Evolutionary conservation across 129 eudicot species (phyloP).

Genomic region (Logfia minima): DNA sequence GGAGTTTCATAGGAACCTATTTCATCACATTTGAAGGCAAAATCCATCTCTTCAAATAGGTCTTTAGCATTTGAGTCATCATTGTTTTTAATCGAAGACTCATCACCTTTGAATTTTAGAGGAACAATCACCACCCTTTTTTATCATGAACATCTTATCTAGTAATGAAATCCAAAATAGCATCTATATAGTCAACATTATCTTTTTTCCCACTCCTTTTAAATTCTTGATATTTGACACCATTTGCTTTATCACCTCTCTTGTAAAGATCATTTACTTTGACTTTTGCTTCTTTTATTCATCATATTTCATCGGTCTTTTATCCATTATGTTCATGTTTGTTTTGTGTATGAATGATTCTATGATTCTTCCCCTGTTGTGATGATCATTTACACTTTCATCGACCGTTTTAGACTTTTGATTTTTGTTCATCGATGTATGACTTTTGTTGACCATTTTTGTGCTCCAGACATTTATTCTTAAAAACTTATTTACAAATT

Average conservation of each 20-base stretch:
- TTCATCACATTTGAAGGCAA: slow-evolving; percentile 26
- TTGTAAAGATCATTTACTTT: slow-evolving; percentile 8
- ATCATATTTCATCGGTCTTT: neutral
- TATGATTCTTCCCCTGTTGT: neutral
- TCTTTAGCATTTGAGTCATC: slow-evolving; percentile 26
- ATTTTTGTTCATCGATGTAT: no score
- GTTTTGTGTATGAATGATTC: neutral
- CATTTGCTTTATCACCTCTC: slow-evolving; percentile 13
- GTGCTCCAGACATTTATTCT: no score
- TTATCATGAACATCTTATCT: neutral
- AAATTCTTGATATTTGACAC: slow-evolving; percentile 5
- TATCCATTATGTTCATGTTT: neutral
- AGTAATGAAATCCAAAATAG: slow-evolving; percentile 27
- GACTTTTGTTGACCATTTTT: no score
- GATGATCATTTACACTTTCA: no score
- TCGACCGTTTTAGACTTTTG: no score
- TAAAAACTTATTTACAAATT: no score
- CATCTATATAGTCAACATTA: slow-evolving; percentile 10
- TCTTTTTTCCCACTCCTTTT: slow-evolving; percentile 3
- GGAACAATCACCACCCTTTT: slow-evolving; percentile 17
- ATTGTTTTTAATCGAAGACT: slow-evolving; percentile 14
- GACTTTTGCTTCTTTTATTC: neutral
- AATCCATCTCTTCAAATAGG: slow-evolving; percentile 35
- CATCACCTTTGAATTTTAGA: slow-evolving; percentile 38
- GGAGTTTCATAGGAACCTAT: slow-evolving; percentile 28